Evolutionary conservation across 345 rosid genomes (phyloP).

Genomic region (Eucalyptus regnans): DNA sequence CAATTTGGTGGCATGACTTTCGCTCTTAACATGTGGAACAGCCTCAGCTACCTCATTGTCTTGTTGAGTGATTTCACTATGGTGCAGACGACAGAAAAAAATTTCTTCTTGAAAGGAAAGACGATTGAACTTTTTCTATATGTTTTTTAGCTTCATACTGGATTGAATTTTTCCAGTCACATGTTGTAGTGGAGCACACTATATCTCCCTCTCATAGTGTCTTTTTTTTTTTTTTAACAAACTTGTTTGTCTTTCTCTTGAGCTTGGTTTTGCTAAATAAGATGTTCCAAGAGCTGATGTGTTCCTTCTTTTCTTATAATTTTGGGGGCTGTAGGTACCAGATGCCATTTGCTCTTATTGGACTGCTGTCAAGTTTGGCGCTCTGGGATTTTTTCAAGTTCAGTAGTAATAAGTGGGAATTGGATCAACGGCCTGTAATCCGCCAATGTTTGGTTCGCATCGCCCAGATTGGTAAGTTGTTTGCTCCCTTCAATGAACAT

Average conservation of each 20-base stretch:
- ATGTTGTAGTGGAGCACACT: background rate
- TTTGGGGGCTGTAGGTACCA: slow-evolving; percentile 50
- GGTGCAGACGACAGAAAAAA: background rate
- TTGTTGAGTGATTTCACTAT: background rate
- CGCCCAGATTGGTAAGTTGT: slow-evolving; percentile 67
- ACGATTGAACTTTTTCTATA: background rate
- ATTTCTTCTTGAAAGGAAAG: background rate
- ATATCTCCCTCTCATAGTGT: background rate
- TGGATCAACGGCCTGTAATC: slow-evolving; percentile 43
- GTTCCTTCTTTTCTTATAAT: too few relatives aligned
- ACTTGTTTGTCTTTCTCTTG: background rate
- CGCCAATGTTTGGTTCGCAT: slow-evolving; percentile 37
- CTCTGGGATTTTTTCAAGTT: slow-evolving; percentile 83
- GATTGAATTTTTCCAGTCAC: background rate
- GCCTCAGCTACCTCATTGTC: background rate
- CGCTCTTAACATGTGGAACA: background rate
- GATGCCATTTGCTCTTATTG: slow-evolving; percentile 85
- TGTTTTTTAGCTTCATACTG: background rate
- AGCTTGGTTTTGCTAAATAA: background rate
- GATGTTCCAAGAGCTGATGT: background rate
- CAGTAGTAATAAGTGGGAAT: slow-evolving; percentile 54
- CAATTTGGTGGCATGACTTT: background rate
- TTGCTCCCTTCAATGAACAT: background rate
- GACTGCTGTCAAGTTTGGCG: slow-evolving; percentile 70
- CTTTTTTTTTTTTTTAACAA: background rate